Evolutionary conservation across 768 basidiomycete species (phyloP), one percentile per base, ranked within the genome.

Genomic region (Boletus reticulatus): DNA sequence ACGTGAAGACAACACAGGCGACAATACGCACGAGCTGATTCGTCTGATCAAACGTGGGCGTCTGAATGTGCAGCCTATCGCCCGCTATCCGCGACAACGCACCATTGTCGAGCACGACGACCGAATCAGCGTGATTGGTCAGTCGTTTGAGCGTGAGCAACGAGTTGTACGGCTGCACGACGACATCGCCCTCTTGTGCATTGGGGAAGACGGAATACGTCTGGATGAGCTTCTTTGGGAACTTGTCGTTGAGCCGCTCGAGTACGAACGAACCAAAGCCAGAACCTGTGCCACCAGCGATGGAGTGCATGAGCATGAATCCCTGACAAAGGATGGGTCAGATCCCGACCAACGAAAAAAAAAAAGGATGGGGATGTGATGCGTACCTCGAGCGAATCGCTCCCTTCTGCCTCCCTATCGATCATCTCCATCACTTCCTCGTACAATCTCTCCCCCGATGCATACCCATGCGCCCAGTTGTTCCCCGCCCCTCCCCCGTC

Each of bases 371-470:
- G 9, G 38, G 12, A n/a, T 8, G 38, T 7, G 17, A 48, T 11
- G 22, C 57, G 68, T 78, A 94, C 95, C 84, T 98, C 96, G 29
- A 98, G 78, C 12, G 91, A 93, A 73, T 99, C 96, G 68, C 93
- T 96, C 16, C 96, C 95, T 70, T 99, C 96, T 9, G 95, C 95
- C 73, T 98, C 96, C 22, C 96, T 83, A 69, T 98, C 96, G 53
- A 99, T 84, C 94, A 99, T 98, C 72, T 99, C 96, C 85, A 98
- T 94, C 55, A 98, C 84, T 61, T 98, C 96, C 65, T 98, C 95
- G 68, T 96, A 97, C 58, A 94, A 81, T 57, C 81, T 79, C 73
- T 98, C 96, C 51, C 95, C 97, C 6, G 88, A 83, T 9, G 87
- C 80, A 67, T 95, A 95, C 14, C 96, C 96, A 62, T 94, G 92